These are phyloP conservation scores for Penicillium sp. DNA, from an alignment of 2,329 filamentous ascomycete species.

Conservation along the genomic window DNA sequence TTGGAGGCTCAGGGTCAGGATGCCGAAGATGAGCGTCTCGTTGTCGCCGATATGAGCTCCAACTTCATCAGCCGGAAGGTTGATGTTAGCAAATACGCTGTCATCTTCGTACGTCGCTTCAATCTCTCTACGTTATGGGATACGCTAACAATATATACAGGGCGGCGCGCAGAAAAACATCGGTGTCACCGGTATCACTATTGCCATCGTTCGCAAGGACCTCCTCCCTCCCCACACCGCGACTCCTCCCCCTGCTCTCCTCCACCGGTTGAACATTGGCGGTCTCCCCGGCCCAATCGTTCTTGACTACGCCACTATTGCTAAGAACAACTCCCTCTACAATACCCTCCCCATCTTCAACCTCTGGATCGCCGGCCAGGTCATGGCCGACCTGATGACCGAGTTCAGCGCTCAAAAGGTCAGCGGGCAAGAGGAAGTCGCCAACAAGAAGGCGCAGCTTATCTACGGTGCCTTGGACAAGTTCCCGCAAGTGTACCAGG, in stretches of 20 bases:
- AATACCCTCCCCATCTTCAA: constrained; percentile 94
- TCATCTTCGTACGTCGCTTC: constrained; percentile 62
- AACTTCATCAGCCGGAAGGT: constrained; percentile 80
- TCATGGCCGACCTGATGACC: constrained; percentile 65
- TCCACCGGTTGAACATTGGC: constrained; percentile 67
- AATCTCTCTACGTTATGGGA: background rate
- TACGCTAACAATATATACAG: constrained; percentile 23
- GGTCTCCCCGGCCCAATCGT: constrained; percentile 58
- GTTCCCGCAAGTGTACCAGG: constrained; percentile 61
- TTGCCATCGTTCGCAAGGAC: constrained; percentile 72
- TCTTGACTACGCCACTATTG: constrained; percentile 71
- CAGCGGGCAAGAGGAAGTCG: constrained; percentile 63
- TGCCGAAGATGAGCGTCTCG: constrained; percentile 60
- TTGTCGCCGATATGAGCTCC: constrained; percentile 87
- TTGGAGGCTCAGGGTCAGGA: constrained; percentile 48
- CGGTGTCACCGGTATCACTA: constrained; percentile 74
- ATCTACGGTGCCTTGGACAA: constrained; percentile 72
- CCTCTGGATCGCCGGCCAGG: constrained; percentile 80
- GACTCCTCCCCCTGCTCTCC: constrained; percentile 58
- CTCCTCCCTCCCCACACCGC: constrained; percentile 60
- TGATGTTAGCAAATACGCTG: constrained; percentile 67
- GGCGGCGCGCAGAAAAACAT: constrained; percentile 88
- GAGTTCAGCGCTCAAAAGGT: constrained; percentile 60
- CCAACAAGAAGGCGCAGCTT: constrained; percentile 63
- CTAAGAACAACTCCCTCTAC: constrained; percentile 90